Conservation (phyloP, 352 stramenopile genomes). For the Phytophthora meadii region DNA sequence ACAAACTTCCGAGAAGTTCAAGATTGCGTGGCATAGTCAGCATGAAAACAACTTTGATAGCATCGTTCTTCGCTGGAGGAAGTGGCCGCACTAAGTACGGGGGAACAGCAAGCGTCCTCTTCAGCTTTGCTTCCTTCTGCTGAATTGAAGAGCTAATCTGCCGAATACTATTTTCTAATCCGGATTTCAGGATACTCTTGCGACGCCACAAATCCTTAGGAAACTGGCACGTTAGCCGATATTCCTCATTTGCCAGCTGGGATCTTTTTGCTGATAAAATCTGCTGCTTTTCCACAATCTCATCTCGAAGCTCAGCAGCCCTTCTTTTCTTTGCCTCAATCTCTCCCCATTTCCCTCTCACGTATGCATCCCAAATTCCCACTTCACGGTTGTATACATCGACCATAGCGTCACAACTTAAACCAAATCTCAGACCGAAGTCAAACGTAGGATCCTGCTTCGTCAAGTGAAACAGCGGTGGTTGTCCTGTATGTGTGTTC, state of each 20-base stretch:
- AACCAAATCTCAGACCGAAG: constrained; percentile 39
- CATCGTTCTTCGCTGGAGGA: not conserved
- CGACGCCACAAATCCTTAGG: too few relatives aligned
- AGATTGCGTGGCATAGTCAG: not conserved
- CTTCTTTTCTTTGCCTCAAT: constrained; percentile 7
- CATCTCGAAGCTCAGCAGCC: not conserved
- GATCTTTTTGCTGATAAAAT: too few relatives aligned
- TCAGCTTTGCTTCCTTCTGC: not conserved
- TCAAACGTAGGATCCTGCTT: constrained; percentile 46
- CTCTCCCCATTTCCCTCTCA: constrained; percentile 13
- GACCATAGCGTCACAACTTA: constrained; percentile 14
- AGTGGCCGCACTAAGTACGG: not conserved
- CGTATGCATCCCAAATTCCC: constrained; percentile 24
- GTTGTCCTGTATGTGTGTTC: constrained; percentile 20
- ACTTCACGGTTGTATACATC: constrained; percentile 12
- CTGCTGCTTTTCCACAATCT: too few relatives aligned
- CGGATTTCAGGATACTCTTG: too few relatives aligned
- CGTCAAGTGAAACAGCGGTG: constrained; percentile 52
- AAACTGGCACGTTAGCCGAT: too few relatives aligned
- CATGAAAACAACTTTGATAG: not conserved
- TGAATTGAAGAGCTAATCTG: constrained; percentile 9
- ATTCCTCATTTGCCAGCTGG: too few relatives aligned
- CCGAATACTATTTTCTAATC: too few relatives aligned
- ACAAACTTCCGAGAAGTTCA: not conserved
- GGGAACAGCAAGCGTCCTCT: not conserved